Conservation (phyloP, 1,284 basidiomycete species). For the Gomphus bonarii region DNA sequence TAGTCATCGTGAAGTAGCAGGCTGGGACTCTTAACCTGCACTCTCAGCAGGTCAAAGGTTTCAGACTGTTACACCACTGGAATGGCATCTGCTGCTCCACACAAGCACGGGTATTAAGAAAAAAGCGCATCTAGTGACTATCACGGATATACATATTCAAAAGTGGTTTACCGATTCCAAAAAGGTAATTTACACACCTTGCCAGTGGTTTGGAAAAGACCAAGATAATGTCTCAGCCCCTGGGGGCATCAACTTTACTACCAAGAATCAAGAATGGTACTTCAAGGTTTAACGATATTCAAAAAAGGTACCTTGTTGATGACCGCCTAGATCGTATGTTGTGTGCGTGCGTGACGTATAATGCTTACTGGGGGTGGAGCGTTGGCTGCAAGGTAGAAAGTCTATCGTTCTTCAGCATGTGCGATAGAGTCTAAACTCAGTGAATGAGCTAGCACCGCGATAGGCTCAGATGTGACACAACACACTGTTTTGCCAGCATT, state of each 20-base stretch:
- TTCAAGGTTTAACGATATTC: conserved; percentile 40
- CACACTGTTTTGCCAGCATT: conserved; percentile 98
- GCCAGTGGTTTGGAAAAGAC: conserved; percentile 97
- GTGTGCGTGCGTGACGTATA: conserved; percentile 6
- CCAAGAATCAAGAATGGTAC: conserved; percentile 98
- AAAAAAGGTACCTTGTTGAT: conserved; percentile 75
- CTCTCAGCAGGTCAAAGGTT: too few species aligned
- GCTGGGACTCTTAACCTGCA: too few species aligned
- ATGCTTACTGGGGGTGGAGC: conserved; percentile 85
- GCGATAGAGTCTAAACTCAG: conserved; percentile 77
- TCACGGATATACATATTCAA: conserved; percentile 1
- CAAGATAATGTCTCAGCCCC: conserved; percentile 90
- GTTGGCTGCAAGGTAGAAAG: conserved; percentile 97
- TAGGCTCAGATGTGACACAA: conserved; percentile 11
- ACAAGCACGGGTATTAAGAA: too few species aligned
- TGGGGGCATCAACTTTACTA: conserved; percentile 99
- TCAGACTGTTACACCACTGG: too few species aligned
- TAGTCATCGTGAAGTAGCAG: too few species aligned
- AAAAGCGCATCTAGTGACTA: too few species aligned
- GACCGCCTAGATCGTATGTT: conserved; percentile 97
- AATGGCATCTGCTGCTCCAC: too few species aligned
- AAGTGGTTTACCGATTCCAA: background rate
- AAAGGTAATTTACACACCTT: conserved; percentile 56
- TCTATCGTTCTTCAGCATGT: conserved; percentile 99
- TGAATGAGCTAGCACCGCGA: background rate